phyloP scores from a whole-genome alignment of 2,329 filamentous ascomycete species.

The Metarhizium album region DNA sequence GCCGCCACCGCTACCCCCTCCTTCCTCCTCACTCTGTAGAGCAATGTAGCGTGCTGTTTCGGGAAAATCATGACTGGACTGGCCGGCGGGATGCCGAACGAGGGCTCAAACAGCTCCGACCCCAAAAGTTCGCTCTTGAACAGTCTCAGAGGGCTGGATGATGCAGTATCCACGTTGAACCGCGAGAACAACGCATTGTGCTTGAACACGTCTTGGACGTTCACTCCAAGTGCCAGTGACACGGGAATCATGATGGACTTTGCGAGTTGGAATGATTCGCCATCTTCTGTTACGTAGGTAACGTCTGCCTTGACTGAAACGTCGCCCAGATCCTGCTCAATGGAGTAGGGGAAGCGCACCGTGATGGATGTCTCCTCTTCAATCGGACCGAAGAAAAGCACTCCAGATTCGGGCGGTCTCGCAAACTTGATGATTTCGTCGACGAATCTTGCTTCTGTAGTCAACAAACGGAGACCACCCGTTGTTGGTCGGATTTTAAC shows the following conservation, averaged over 20 bases:
- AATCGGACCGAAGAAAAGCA: constrained; percentile 41
- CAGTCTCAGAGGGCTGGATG: constrained; percentile 61
- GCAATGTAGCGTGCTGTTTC: constrained; percentile 67
- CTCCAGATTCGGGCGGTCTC: constrained; percentile 41
- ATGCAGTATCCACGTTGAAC: constrained; percentile 82
- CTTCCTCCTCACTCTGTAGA: constrained; percentile 66
- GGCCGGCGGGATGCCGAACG: constrained; percentile 43
- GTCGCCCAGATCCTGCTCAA: constrained; percentile 64
- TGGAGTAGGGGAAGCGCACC: constrained; percentile 68
- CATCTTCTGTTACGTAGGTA: constrained; percentile 57
- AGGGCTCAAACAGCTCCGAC: constrained; percentile 57
- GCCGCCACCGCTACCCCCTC: constrained; percentile 22
- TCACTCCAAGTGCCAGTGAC: constrained; percentile 77
- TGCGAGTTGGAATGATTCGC: constrained; percentile 29
- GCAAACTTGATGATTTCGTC: constrained; percentile 30
- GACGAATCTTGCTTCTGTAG: constrained; percentile 44
- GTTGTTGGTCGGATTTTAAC: constrained; percentile 54
- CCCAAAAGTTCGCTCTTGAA: constrained; percentile 58
- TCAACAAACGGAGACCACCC: constrained; percentile 53
- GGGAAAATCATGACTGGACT: constrained; percentile 58
- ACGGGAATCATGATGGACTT: constrained; percentile 55
- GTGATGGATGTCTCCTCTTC: constrained; percentile 34
- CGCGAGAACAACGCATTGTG: constrained; percentile 70
- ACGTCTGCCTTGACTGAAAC: constrained; percentile 69
- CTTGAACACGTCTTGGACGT: constrained; percentile 94